A percentile compares a stretch with the other conserved stretches of the same genome.
Evolutionary conservation across 495 filamentous ascomycete species (phyloP).

Genomic region (Neurospora sp.): DNA sequence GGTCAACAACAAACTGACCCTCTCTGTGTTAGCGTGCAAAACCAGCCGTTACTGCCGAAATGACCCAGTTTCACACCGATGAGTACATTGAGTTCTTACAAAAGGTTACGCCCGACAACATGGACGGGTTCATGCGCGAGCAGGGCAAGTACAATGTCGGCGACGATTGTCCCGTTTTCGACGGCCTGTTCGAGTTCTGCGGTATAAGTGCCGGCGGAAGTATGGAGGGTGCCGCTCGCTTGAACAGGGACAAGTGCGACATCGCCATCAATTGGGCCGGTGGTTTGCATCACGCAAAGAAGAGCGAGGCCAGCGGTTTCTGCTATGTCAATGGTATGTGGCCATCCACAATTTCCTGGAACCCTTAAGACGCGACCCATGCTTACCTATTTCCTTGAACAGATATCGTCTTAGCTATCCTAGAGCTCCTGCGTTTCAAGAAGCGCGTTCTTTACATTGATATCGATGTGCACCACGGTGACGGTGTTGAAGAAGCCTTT

Average conservation of each 20-base stretch:
- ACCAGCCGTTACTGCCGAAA: conserved; percentile 88
- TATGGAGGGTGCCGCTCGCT: conserved; percentile 89
- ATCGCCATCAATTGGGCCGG: conserved; percentile 99
- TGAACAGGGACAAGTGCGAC: conserved; percentile 92
- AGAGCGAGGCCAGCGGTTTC: conserved; percentile 86
- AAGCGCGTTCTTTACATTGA: conserved; percentile 94
- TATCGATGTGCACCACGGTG: conserved; percentile 96
- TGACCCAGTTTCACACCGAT: conserved; percentile 99
- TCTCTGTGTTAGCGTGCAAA: conserved; percentile 66
- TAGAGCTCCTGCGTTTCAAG: conserved; percentile 78
- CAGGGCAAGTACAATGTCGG: conserved; percentile 97
- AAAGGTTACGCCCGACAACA: conserved; percentile 96
- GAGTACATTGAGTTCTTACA: conserved; percentile 98
- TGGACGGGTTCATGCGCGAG: conserved; percentile 87
- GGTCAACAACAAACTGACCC: conserved; percentile 3
- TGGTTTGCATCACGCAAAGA: conserved; percentile 95
- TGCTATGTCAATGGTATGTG: conserved; percentile 90
- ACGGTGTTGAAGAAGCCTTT: conserved; percentile 95
- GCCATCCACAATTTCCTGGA: not conserved
- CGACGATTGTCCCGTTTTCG: conserved; percentile 96
- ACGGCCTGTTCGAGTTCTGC: conserved; percentile 96
- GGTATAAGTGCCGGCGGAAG: conserved; percentile 94
- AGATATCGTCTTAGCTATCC: conserved; percentile 95
- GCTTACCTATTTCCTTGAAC: conserved; percentile 1
- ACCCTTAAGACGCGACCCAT: not conserved